These are phyloP conservation scores for Eucalyptus cloeziana DNA, from an alignment of 345 rosid species.

Conservation along the genomic window DNA sequence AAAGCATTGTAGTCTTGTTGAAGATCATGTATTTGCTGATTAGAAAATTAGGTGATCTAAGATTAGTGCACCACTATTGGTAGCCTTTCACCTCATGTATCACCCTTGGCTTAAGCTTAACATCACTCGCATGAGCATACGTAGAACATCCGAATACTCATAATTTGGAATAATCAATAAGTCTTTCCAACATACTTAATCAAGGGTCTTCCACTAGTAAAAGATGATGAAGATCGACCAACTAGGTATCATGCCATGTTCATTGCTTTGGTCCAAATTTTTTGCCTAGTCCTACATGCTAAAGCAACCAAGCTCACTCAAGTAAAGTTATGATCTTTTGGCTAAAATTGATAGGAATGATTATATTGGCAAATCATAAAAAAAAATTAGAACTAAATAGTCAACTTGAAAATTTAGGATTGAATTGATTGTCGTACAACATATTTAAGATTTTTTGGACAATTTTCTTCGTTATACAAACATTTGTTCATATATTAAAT, in stretches of 20 bases:
- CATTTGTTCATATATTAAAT: neutral
- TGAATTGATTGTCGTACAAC: neutral
- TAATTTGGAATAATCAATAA: neutral
- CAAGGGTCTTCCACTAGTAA: neutral
- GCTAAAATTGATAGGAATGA: neutral
- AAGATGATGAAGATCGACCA: neutral
- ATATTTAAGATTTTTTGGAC: neutral
- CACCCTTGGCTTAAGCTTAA: too few species aligned
- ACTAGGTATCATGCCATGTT: neutral
- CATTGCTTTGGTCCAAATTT: neutral
- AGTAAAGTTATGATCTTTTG: too few species aligned
- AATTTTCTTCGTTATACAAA: neutral
- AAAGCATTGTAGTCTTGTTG: neutral
- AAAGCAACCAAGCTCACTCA: neutral
- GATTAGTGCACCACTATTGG: neutral
- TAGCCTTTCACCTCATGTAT: neutral
- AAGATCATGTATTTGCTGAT: too few species aligned
- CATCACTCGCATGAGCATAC: too few species aligned
- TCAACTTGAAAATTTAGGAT: neutral
- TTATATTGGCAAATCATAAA: neutral
- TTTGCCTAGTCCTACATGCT: neutral
- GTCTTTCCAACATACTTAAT: too few species aligned
- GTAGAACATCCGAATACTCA: rapidly evolving
- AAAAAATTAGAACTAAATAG: neutral
- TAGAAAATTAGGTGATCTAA: too few species aligned